These are phyloP conservation scores for Saccharomyces jurei DNA, from an alignment of 805 yeast species.

Conservation along the genomic window DNA sequence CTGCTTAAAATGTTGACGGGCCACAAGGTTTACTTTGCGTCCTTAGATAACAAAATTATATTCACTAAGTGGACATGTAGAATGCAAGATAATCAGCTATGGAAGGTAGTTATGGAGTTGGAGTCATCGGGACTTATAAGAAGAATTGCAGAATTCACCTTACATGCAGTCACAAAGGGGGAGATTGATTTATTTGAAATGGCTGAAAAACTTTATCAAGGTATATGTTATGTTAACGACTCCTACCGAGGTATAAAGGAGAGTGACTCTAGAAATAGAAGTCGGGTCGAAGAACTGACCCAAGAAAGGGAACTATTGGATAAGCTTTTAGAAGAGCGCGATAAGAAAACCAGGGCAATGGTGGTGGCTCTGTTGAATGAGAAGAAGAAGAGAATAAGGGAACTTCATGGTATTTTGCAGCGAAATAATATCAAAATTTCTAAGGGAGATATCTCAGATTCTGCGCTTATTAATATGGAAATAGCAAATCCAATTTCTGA, in stretches of 20 bases:
- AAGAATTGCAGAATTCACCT: constrained; percentile 16
- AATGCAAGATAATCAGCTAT: constrained; percentile 6
- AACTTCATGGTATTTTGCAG: constrained; percentile 10
- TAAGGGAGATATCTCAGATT: constrained; percentile 8
- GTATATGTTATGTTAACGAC: constrained; percentile 11
- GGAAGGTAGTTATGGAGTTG: constrained; percentile 18
- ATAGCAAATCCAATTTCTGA: constrained; percentile 13
- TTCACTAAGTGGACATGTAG: constrained; percentile 15
- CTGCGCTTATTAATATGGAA: constrained; percentile 13
- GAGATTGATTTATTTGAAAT: constrained; percentile 24
- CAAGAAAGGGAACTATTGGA: constrained; percentile 11
- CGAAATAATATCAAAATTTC: background rate
- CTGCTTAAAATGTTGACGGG: constrained; percentile 16
- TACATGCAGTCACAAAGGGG: constrained; percentile 7
- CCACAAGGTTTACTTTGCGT: constrained; percentile 6
- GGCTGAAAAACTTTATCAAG: constrained; percentile 12
- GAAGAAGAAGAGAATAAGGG: constrained; percentile 19
- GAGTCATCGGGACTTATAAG: constrained; percentile 13
- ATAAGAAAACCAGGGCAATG: constrained; percentile 15
- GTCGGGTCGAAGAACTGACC: constrained; percentile 1
- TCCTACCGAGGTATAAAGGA: background rate
- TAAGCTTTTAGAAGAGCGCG: constrained; percentile 14
- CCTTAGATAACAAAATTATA: constrained; percentile 3
- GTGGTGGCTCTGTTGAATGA: constrained; percentile 21
- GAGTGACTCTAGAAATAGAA: background rate